Base-by-base conservation (phyloP, 257 asterid species). In the Solanum neorickii region DNA sequence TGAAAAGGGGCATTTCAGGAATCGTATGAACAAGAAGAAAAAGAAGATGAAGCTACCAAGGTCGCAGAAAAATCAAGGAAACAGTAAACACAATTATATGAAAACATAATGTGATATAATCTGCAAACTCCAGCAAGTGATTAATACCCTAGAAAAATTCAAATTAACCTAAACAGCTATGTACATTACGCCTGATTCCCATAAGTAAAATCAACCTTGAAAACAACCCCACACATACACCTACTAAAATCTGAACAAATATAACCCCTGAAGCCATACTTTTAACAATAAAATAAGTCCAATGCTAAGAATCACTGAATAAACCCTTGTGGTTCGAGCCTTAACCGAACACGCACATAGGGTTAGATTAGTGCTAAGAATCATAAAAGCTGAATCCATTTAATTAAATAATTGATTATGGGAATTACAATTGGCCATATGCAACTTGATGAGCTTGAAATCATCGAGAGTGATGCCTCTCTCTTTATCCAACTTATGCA, bases 391-490 rank as follows among this genome's bases (percentile, higher is more conserved):
- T 33, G 44, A 72, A 33, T 2, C 42, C n/a, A 70, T 31, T 70
- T 29, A 70, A 31, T 70, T 70, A 31, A 31, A 72, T 35, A 15
- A 2, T 9, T 12, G 62, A 14, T 77, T 13, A 1, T 44, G 74
- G 69, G 3, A 76, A 9, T 87, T 94, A 96, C 99, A 94, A 89
- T 91, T 93, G 70, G 98, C 83, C 97, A 94, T 96, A 86, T 94
- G 97, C 82, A 94, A 88, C 90, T 96, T 96, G 94, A 95, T 91
- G 89, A 96, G 98, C 94, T 95, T 96, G 93, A 92, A 93, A 91
- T 96, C 99, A 78, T 96, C 98, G 59, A 93, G 91, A 37, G 95
- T 94, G 20, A 96, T 92, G 84, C 98, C 98, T 86, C 95, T 94
- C 56, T 95, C 98, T 89, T 92, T 96, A 87, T 96, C 99, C 23